Evolutionary conservation across 495 filamentous ascomycete genomes (phyloP).

Genomic region (Hyaloscypha variabilis): DNA sequence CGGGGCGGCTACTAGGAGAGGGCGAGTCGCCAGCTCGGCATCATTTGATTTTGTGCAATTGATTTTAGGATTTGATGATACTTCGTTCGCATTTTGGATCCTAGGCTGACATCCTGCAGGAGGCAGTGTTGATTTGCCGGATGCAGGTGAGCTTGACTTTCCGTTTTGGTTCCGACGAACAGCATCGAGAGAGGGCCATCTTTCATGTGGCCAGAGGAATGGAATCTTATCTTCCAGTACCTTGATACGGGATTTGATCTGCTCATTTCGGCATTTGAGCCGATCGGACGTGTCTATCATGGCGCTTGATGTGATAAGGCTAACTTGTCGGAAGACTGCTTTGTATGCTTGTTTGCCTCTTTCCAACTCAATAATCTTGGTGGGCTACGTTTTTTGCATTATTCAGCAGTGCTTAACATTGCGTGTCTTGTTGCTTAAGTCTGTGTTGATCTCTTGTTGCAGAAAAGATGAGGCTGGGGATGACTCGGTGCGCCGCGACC

Average conservation of each 20-base stretch:
- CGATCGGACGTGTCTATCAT: background rate
- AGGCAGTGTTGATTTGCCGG: background rate
- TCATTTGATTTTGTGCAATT: no score
- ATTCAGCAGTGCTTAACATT: no score
- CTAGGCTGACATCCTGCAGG: background rate
- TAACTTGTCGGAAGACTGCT: background rate
- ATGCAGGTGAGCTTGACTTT: background rate
- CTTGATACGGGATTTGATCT: background rate
- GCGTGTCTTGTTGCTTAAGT: background rate
- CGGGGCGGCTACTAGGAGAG: no score
- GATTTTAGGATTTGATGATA: background rate
- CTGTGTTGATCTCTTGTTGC: background rate
- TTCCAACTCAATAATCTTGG: background rate
- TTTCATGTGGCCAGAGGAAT: background rate
- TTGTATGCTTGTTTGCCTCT: background rate
- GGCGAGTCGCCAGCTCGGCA: no score
- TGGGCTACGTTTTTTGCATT: no score
- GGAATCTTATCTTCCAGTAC: background rate
- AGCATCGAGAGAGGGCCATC: background rate
- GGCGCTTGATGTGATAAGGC: background rate
- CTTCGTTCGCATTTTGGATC: background rate
- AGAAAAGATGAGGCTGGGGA: background rate
- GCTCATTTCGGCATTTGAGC: background rate
- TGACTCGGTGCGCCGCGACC: background rate
- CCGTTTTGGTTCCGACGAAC: background rate